Percentiles rank a stretch among this genome's conserved stretches.
These are phyloP conservation scores for Pisolithus orientalis DNA, from an alignment of 768 basidiomycete genomes.

Conservation along the genomic window DNA sequence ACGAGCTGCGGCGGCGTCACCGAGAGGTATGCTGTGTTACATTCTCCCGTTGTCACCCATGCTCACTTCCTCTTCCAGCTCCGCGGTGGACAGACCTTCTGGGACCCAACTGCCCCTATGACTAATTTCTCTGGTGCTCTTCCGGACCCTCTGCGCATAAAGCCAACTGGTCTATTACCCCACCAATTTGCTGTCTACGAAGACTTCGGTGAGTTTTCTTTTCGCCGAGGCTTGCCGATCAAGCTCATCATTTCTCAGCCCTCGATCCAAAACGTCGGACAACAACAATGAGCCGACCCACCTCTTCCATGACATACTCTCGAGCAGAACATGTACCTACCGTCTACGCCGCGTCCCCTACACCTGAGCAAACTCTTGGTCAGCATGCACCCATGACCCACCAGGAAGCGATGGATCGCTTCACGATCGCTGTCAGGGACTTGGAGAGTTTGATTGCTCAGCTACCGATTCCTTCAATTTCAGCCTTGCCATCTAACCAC, in stretches of 20 bases:
- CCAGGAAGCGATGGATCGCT: conserved; percentile 85
- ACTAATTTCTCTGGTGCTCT: conserved; percentile 66
- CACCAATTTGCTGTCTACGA: conserved; percentile 90
- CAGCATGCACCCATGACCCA: conserved; percentile 48
- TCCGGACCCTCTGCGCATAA: conserved; percentile 86
- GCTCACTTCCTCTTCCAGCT: conserved; percentile 33
- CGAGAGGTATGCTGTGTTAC: conserved; percentile 52
- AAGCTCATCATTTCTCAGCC: conserved; percentile 25
- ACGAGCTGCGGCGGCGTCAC: conserved; percentile 79
- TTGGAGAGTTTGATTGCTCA: conserved; percentile 77
- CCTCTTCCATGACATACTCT: conserved; percentile 65
- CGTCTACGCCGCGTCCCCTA: conserved; percentile 57
- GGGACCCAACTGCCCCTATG: conserved; percentile 74
- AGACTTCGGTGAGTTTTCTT: conserved; percentile 68
- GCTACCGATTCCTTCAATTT: conserved; percentile 63
- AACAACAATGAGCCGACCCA: conserved; percentile 49
- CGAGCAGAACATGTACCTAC: conserved; percentile 37
- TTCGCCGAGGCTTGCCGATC: not conserved
- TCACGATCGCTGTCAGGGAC: conserved; percentile 49
- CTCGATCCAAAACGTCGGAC: conserved; percentile 54
- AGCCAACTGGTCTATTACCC: conserved; percentile 71
- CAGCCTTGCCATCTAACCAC: conserved; percentile 71
- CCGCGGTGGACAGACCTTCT: conserved; percentile 73
- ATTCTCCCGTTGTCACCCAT: not conserved
- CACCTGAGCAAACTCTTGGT: conserved; percentile 44